Base-by-base conservation (phyloP, 2,329 filamentous ascomycete genomes). In the Colletotrichum nymphaeae region DNA sequence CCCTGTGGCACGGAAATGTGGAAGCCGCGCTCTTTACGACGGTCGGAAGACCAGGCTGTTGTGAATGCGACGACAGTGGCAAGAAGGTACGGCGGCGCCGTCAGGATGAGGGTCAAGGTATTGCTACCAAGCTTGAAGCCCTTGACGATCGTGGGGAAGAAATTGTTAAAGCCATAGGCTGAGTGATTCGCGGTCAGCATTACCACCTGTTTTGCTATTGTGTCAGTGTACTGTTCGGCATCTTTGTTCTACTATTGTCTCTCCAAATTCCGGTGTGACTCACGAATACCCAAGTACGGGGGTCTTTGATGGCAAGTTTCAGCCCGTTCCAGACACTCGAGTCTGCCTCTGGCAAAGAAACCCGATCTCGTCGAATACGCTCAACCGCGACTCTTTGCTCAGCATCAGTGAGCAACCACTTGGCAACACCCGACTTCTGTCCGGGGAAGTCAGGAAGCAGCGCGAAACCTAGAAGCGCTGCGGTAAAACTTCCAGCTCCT, bases 91-190 rank as follows among this genome's bases (percentile, higher is more conserved):
- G 78, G 78, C 0, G 78, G 78, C 1, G 79, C 77, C 0, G 79
- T 80, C 0, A 81, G 77, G 12, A 80, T 76, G 2, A 81, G 77
- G 1, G 79, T 79, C 32, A 80, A 75, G n/a, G 78, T 81, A 11
- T 70, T 77, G 19, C 83, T 46, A 19, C 69, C 49, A 7, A 68
- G 66, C 46, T 56, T 42, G 32, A 68, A 69, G 9, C 67, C 89
- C 64, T 85, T 84, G 59, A 78, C 76, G 52, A 78, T 77, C 5
- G 68, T 78, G 0, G 73, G 75, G 42, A 77, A 79, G 72, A 78
- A 78, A 63, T 73, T 77, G 60, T 77, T 75, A 64, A 79, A 78
- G 12, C 76, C 74, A 26, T 78, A 78, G 4, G 76, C 74, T 56
- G 57, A 73, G n/a, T 76, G 76, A 30, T 78, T 76, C 28, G 74